Conservation (phyloP, 164 flowering plant species). For the Vitis rupestris region DNA sequence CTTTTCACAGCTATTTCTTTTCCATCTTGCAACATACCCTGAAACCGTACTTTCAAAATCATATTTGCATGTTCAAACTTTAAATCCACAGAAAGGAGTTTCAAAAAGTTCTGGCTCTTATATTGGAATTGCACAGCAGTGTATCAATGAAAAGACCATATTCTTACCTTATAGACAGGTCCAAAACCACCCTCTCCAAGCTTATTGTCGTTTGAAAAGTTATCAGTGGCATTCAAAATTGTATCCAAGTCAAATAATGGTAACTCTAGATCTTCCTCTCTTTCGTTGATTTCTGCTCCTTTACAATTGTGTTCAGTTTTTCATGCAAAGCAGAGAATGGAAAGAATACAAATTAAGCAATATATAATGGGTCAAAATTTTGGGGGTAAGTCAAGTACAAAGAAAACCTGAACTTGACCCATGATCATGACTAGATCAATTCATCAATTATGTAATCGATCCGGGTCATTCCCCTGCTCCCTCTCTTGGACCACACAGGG, state of each 20-base stretch:
- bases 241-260: constrained; percentile 11
- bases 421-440: too few relatives aligned
- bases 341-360: too few relatives aligned
- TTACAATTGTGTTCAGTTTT: not conserved
- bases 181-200: constrained; percentile 4
- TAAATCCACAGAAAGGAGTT: not conserved
- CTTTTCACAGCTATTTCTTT: constrained; percentile 20
- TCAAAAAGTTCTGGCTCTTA: not conserved
- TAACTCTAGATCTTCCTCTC: constrained; percentile 5
- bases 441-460: too few relatives aligned
- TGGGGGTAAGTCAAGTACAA: too few relatives aligned
- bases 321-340: not conserved
- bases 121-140: not conserved
- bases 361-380: too few relatives aligned
- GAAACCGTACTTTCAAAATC: not conserved
- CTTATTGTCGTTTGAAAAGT: constrained; percentile 2
- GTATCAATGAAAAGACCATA: not conserved
- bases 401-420: too few relatives aligned
- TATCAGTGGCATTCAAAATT: constrained; percentile 4
- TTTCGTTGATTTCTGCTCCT: not conserved
- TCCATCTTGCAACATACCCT: constrained; percentile 16
- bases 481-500: too few relatives aligned
- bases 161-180: too few relatives aligned
- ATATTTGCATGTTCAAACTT: not conserved
- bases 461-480: too few relatives aligned